A percentile compares a stretch with the other conserved stretches of the same genome.
phyloP scores from a whole-genome alignment of 176 grass and related monocot genomes.

The Coix lacrymajobi region DNA sequence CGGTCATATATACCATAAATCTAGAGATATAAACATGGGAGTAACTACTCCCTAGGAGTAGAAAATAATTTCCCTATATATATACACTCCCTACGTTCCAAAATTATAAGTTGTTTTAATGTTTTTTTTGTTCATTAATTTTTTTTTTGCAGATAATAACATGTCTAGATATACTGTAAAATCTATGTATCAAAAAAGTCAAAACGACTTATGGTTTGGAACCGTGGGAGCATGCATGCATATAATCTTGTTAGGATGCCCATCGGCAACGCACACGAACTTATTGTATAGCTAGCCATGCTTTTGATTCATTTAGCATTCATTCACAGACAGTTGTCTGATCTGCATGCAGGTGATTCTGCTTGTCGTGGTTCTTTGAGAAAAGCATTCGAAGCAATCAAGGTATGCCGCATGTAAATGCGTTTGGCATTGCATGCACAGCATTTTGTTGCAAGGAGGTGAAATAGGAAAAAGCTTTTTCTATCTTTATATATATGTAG shows the following conservation, averaged over 20 bases:
- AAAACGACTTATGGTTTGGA: too few species aligned
- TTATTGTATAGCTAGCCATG: not conserved
- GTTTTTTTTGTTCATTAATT: too few species aligned
- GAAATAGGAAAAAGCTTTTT: not conserved
- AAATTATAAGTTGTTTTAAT: too few species aligned
- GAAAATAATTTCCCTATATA: too few species aligned
- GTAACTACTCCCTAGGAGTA: too few species aligned
- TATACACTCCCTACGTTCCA: too few species aligned
- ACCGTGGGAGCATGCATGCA: too few species aligned
- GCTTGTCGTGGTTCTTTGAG: not conserved
- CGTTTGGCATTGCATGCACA: not conserved
- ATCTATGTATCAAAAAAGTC: too few species aligned
- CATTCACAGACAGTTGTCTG: slow-evolving; percentile 5
- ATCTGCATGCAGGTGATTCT: slow-evolving; percentile 38
- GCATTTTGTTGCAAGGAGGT: not conserved
- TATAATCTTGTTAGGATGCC: not conserved
- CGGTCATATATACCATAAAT: too few species aligned
- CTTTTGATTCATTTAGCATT: not conserved
- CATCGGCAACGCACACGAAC: not conserved
- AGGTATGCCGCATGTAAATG: slow-evolving; percentile 23
- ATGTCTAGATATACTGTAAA: too few species aligned
- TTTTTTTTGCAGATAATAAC: too few species aligned
- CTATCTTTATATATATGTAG: slow-evolving; percentile 23
- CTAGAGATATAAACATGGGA: too few species aligned
- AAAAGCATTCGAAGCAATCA: not conserved